Percentiles rank a stretch among this genome's conserved stretches.
These are phyloP conservation scores for Hortiboletus campestris DNA, from an alignment of 768 basidiomycete species.

Conservation along the genomic window DNA sequence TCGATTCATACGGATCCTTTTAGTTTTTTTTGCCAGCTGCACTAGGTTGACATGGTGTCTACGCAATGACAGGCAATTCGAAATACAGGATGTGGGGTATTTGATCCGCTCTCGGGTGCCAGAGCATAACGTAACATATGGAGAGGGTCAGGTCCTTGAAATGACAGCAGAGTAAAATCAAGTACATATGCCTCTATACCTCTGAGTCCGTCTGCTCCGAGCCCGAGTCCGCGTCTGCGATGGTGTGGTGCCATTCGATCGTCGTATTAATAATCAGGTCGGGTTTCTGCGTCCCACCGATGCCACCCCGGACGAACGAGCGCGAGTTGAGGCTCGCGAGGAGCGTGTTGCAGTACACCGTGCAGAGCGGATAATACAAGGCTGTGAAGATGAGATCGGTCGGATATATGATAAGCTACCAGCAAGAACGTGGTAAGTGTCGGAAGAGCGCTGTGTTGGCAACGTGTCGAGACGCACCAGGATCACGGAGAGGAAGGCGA, in stretches of 20 bases:
- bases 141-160: neutral
- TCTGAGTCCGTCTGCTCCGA: neutral
- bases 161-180: too few species aligned
- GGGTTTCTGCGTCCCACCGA: neutral
- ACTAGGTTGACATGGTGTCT: constrained; percentile 6
- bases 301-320: constrained; percentile 9
- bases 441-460: neutral
- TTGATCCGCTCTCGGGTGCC: neutral
- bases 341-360: constrained; percentile 34
- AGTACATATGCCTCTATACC: neutral
- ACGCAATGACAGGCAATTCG: constrained; percentile 8
- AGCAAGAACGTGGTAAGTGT: neutral
- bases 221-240: neutral
- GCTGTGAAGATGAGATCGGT: constrained; percentile 22
- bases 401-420: constrained; percentile 24
- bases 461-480: constrained; percentile 17
- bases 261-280: neutral
- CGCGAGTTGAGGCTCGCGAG: constrained; percentile 34
- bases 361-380: constrained; percentile 31
- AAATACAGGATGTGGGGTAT: neutral
- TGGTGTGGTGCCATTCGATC: constrained; percentile 7
- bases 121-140: neutral
- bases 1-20: constrained; percentile 21
- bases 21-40: constrained; percentile 16
- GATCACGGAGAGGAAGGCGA: constrained; percentile 19